Evolutionary conservation across 495 filamentous ascomycete species (phyloP).

Genomic region (Podospora pseudocomata): DNA sequence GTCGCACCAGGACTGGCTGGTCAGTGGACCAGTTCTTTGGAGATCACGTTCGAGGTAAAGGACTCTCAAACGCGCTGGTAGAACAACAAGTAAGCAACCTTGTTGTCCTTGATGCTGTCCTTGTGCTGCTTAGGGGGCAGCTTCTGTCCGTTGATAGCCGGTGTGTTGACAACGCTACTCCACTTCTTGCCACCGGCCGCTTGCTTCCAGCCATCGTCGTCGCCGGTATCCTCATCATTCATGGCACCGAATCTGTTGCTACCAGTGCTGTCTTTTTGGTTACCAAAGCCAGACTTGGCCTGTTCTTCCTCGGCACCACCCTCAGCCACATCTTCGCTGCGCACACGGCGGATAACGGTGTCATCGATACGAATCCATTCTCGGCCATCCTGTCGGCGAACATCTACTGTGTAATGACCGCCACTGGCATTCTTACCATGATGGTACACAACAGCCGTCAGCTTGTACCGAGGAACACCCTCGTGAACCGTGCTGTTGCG

Average conservation of each 20-base stretch:
- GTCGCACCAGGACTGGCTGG: neutral
- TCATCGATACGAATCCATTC: conserved; percentile 98
- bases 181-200: conserved; percentile 68
- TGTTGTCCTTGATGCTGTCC: conserved; percentile 81
- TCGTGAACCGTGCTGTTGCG: conserved; percentile 57
- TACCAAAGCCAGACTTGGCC: conserved; percentile 53
- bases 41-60: neutral
- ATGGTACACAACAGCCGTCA: conserved; percentile 93
- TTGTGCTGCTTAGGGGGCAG: conserved; percentile 56
- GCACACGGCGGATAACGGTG: conserved; percentile 80
- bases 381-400: conserved; percentile 83
- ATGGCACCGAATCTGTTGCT: conserved; percentile 68
- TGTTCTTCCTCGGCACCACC: conserved; percentile 74
- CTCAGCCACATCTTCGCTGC: conserved; percentile 87
- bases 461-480: conserved; percentile 71
- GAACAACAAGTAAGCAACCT: conserved; percentile 94
- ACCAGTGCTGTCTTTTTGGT: conserved; percentile 39
- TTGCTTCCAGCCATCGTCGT: conserved; percentile 79
- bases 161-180: conserved; percentile 61
- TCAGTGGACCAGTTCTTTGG: neutral
- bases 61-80: conserved; percentile 70
- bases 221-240: conserved; percentile 62
- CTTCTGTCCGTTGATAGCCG: conserved; percentile 51
- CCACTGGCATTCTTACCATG: conserved; percentile 93
- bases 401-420: conserved; percentile 96